phyloP scores from a whole-genome alignment of 805 yeast genomes.

The Starmerella stigmatis region DNA sequence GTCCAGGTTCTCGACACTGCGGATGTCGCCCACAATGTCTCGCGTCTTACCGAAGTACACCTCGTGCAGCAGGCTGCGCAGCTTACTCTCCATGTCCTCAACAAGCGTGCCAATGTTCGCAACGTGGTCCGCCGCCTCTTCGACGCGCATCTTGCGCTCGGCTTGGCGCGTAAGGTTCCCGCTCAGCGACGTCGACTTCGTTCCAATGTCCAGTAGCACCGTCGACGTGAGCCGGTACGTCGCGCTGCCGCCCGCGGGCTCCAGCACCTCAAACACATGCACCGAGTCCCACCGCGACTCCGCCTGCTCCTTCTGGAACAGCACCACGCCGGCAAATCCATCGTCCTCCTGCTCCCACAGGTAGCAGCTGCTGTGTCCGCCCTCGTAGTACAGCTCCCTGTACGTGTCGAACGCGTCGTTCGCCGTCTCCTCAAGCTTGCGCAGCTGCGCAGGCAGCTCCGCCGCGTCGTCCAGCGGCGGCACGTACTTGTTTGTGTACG shows the following conservation, averaged over 20 bases:
- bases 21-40: conserved; percentile 67
- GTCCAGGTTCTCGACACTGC: conserved; percentile 36
- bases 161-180: conserved; percentile 80
- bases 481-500: conserved; percentile 72
- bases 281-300: conserved; percentile 70
- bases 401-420: conserved; percentile 88
- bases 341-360: conserved; percentile 71
- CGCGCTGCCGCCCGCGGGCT: not conserved
- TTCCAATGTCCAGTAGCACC: conserved; percentile 61
- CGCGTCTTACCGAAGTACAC: conserved; percentile 92
- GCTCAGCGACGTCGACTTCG: conserved; percentile 42
- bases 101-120: conserved; percentile 75
- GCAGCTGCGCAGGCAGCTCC: conserved; percentile 53
- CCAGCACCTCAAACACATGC: conserved; percentile 70
- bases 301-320: conserved; percentile 52
- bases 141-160: conserved; percentile 41
- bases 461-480: conserved; percentile 46
- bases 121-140: conserved; percentile 57
- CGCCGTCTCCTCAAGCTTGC: conserved; percentile 68
- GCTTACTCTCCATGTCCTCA: conserved; percentile 78
- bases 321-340: conserved; percentile 76
- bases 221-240: conserved; percentile 74
- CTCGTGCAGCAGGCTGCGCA: conserved; percentile 80
- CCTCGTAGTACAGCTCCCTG: conserved; percentile 89
- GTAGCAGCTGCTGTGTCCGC: conserved; percentile 81